Evolutionary conservation across 257 asterid genomes (phyloP).

Genomic region (Buddleja alternifolia): DNA sequence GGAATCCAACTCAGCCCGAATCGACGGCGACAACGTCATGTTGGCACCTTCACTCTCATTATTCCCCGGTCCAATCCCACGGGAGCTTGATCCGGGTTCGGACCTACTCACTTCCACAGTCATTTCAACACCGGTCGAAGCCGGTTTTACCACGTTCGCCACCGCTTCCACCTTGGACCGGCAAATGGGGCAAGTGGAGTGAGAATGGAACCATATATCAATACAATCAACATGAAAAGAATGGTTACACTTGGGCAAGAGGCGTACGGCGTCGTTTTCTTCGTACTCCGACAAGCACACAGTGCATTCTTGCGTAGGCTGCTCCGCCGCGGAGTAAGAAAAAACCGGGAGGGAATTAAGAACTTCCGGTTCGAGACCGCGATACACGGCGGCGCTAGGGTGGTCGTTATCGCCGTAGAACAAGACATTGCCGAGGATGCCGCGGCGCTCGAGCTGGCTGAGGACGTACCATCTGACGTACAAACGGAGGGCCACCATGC

Average conservation of each 20-base stretch:
- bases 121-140: conserved; percentile 14
- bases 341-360: conserved; percentile 33
- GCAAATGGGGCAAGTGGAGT: conserved; percentile 59
- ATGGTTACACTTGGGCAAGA: conserved; percentile 50
- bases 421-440: neutral
- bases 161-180: conserved; percentile 35
- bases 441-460: conserved; percentile 14
- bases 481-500: conserved; percentile 23
- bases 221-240: conserved; percentile 49
- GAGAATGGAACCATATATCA: conserved; percentile 51
- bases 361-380: conserved; percentile 31
- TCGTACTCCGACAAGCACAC: conserved; percentile 54
- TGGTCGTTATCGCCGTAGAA: neutral
- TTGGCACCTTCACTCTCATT: too few species aligned
- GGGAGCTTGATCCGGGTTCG: conserved; percentile 47
- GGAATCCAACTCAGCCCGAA: conserved; percentile 35
- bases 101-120: neutral
- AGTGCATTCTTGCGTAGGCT: conserved; percentile 31
- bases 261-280: conserved; percentile 39
- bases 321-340: conserved; percentile 18
- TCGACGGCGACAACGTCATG: conserved; percentile 32
- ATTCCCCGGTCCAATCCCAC: neutral
- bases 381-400: neutral
- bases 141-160: neutral
- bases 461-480: conserved; percentile 29